These are phyloP conservation scores for Blastomyces percursus DNA, from an alignment of 2,329 filamentous ascomycete species.

Conservation along the genomic window DNA sequence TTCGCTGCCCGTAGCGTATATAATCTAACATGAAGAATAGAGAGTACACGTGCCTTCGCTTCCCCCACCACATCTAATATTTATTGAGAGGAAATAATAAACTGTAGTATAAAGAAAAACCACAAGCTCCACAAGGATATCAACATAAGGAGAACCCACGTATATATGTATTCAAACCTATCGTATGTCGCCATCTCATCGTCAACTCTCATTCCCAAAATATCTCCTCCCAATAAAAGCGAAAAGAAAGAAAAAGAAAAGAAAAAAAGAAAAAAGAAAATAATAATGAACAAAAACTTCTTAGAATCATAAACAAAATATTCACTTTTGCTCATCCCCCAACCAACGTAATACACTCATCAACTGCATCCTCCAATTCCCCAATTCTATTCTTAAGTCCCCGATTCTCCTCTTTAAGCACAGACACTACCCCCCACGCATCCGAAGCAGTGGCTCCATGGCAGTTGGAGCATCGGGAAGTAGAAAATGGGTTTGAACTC, in stretches of 20 bases:
- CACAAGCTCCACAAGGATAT: neutral
- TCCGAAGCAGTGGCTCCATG: constrained; percentile 32
- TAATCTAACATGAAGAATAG: too few relatives aligned
- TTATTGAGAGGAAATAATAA: neutral
- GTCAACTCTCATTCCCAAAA: too few relatives aligned
- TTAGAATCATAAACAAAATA: neutral
- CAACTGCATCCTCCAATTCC: constrained; percentile 44
- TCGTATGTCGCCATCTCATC: neutral
- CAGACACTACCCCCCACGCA: constrained; percentile 44
- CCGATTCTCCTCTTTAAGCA: constrained; percentile 46
- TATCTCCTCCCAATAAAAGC: neutral
- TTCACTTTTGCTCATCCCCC: constrained; percentile 15
- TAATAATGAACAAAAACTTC: neutral
- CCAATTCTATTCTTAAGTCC: constrained; percentile 42
- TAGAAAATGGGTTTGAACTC: constrained; percentile 15
- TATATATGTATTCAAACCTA: neutral
- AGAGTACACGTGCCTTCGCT: too few relatives aligned
- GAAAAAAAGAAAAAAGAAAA: neutral
- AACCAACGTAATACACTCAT: constrained; percentile 47
- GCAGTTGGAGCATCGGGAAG: constrained; percentile 31
- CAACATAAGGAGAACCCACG: neutral
- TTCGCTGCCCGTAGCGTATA: neutral
- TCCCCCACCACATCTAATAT: too few relatives aligned
- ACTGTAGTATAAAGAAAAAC: neutral
- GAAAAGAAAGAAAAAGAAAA: neutral